Evolutionary conservation across 371 early-diverging fungal species (phyloP).

Genomic region (Actinomucor elegans): DNA sequence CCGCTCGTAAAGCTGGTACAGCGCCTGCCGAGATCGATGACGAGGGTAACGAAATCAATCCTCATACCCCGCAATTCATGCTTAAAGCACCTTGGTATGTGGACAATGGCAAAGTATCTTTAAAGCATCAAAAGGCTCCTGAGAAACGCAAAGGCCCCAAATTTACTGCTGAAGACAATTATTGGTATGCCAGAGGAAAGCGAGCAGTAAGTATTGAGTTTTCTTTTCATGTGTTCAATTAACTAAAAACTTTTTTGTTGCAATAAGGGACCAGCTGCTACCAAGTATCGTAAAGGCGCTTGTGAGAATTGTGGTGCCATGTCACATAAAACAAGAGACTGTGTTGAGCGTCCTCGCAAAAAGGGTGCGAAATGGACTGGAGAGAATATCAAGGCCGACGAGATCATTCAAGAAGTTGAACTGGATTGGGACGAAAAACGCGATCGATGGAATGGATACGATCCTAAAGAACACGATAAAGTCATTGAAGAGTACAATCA

Average conservation of each 20-base stretch:
- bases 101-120: constrained; percentile 80
- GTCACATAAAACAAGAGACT: constrained; percentile 91
- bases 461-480: constrained; percentile 81
- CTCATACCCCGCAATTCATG: constrained; percentile 98
- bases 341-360: constrained; percentile 92
- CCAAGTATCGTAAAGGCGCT: constrained; percentile 92
- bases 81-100: constrained; percentile 97
- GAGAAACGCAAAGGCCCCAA: constrained; percentile 35
- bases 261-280: constrained; percentile 73
- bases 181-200: constrained; percentile 86
- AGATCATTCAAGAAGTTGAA: constrained; percentile 77
- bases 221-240: too few species aligned
- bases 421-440: constrained; percentile 93
- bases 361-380: constrained; percentile 89
- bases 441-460: constrained; percentile 98
- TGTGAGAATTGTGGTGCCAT: constrained; percentile 97
- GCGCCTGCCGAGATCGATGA: constrained; percentile 90
- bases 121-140: constrained; percentile 86
- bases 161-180: constrained; percentile 50
- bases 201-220: constrained; percentile 62
- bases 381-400: constrained; percentile 83
- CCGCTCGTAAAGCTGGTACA: constrained; percentile 88
- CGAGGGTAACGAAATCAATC: constrained; percentile 95
- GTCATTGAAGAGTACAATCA: constrained; percentile 87
- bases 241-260: too few species aligned